These are phyloP conservation scores for Ogataea populi-albae DNA, from an alignment of 805 yeast species.

Conservation along the genomic window DNA sequence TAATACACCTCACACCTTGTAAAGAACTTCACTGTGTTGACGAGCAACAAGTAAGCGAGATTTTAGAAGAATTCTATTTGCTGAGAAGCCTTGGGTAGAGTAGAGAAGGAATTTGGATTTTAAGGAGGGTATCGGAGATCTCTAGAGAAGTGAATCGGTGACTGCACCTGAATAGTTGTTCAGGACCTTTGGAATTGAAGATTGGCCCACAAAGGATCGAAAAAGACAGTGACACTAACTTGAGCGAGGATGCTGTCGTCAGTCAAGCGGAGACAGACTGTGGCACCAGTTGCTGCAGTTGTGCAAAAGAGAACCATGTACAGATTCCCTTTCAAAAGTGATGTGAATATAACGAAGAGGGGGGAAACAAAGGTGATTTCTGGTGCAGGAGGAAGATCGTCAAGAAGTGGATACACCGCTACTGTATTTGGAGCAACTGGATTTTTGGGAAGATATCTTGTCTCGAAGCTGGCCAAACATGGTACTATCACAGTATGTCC, in stretches of 20 bases:
- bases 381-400: slow-evolving; percentile 80
- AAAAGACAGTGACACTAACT: not conserved
- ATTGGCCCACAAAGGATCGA: not conserved
- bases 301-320: slow-evolving; percentile 20
- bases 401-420: slow-evolving; percentile 84
- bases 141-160: too few species aligned
- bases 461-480: slow-evolving; percentile 72
- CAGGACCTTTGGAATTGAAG: too few species aligned
- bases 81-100: slow-evolving; percentile 1
- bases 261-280: slow-evolving; percentile 2
- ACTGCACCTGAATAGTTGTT: slow-evolving; percentile 2
- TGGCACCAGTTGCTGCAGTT: not conserved
- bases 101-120: too few species aligned
- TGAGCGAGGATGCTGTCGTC: slow-evolving; percentile 4
- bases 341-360: slow-evolving; percentile 65
- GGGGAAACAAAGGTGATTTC: slow-evolving; percentile 72
- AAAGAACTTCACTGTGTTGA: too few species aligned
- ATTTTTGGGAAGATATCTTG: slow-evolving; percentile 69
- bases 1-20: too few species aligned
- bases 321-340: slow-evolving; percentile 45
- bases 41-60: not conserved
- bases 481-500: slow-evolving; percentile 79
- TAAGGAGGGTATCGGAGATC: too few species aligned
- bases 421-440: slow-evolving; percentile 86
- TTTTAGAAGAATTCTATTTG: slow-evolving; percentile 5